Conservation (phyloP, 169 alveolate genomes). For the Theileria orientalis region DNA sequence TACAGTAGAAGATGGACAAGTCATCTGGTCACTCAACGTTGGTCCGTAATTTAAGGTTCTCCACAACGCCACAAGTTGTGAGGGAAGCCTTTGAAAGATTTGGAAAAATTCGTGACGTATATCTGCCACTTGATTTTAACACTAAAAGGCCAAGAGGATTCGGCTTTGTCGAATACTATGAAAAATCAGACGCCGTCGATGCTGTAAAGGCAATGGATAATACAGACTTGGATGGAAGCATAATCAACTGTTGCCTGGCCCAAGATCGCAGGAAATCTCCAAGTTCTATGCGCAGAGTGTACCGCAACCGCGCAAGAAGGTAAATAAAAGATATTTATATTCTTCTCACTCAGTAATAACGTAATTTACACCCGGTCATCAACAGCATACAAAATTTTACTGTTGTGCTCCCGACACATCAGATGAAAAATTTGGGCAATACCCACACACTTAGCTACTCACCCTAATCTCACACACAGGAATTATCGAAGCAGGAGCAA, state of each 20-base stretch:
- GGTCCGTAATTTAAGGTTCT: constrained; percentile 78
- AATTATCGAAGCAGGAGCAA: constrained; percentile 1
- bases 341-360: too few relatives aligned
- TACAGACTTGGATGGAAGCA: constrained; percentile 82
- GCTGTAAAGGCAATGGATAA: constrained; percentile 86
- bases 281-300: constrained; percentile 78
- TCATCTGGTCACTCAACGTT: constrained; percentile 72
- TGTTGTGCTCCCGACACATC: too few relatives aligned
- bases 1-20: constrained; percentile 38
- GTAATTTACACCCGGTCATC: not conserved
- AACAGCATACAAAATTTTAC: not conserved
- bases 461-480: too few relatives aligned
- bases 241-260: constrained; percentile 83
- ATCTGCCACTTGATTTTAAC: constrained; percentile 79
- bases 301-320: constrained; percentile 18
- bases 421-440: too few relatives aligned
- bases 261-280: constrained; percentile 90
- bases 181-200: constrained; percentile 82
- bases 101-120: constrained; percentile 85
- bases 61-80: constrained; percentile 80
- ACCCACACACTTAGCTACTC: too few relatives aligned
- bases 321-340: too few relatives aligned
- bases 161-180: constrained; percentile 87
- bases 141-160: constrained; percentile 86
- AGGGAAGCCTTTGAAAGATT: constrained; percentile 79